Base-by-base conservation (phyloP, 352 stramenopile genomes). In the Plasmopara viticola region DNA sequence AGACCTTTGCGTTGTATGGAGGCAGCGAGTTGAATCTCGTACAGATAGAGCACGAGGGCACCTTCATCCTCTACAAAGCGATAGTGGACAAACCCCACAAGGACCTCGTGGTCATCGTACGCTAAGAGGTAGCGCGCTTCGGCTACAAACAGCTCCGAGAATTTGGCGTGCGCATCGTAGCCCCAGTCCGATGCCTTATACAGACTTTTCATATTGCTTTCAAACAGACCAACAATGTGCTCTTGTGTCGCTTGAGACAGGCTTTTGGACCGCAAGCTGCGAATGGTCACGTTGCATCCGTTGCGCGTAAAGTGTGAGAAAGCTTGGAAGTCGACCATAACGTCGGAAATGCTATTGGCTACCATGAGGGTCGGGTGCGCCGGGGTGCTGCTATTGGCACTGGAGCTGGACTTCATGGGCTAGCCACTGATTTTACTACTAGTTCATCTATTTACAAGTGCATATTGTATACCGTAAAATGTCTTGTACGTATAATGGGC, bases 21-120 rank as follows among this genome's bases (percentile, higher is more conserved):
- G 39, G 62, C 25, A 9, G 70, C 64, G 48, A 98, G 70, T 70
- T 98, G 94, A 33, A 98, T 78, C 73, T 98, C 94, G 68, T 96
- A 97, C 6, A 98, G 63, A 70, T 98, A 98, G 30, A 97, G 62
- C 18, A 97, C 88, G 1, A 81, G 56, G 17, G 87, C 84, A 15
- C 86, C 84, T 48, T 97, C 89, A 55, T 98, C 89, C 31, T 87
- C 77, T 51, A 97, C 76, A 56, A 97, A 97, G 14, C 91, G 91
- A 74, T 95, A 97, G 63, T 98, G 94, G 17, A 79, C 70, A 59
- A 97, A 98, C 9, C 63, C 67, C 30, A 68, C 55, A 25, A 68
- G 60, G 12, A 51, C 25, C 13, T 96, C 61, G 42, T 49, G 58
- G n/a, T 43, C 45, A 48, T 70, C 60, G 18, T 67, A 42, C 28